Conservation (phyloP, 1,284 basidiomycete species). For the Cutaneotrichosporon cavernicola region DNA sequence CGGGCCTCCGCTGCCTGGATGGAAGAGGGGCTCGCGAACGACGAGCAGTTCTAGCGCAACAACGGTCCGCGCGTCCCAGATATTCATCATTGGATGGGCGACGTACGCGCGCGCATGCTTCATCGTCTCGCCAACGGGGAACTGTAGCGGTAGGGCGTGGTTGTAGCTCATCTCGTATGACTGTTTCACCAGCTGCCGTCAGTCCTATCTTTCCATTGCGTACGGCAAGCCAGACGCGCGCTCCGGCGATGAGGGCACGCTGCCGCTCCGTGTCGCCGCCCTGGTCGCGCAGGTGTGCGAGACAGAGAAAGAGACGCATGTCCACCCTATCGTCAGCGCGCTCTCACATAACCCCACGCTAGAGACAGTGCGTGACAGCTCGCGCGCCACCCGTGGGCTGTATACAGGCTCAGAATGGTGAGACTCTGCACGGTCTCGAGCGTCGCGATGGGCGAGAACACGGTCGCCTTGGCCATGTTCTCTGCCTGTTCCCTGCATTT, state of each 20-base stretch:
- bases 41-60: slow-evolving; percentile 29
- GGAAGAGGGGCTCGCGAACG: slow-evolving; percentile 7
- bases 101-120: slow-evolving; percentile 29
- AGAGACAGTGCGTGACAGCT: slow-evolving; percentile 35
- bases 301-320: slow-evolving; percentile 35
- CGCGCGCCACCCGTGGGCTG: slow-evolving; percentile 31
- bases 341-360: slow-evolving; percentile 10
- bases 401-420: slow-evolving; percentile 23
- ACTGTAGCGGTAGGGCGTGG: slow-evolving; percentile 26
- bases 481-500: slow-evolving; percentile 31
- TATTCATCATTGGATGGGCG: slow-evolving; percentile 28
- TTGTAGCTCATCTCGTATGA: slow-evolving; percentile 32
- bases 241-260: slow-evolving; percentile 23
- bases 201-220: not conserved
- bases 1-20: not conserved
- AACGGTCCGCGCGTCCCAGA: slow-evolving; percentile 31
- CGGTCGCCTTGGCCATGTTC: slow-evolving; percentile 29
- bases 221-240: slow-evolving; percentile 32
- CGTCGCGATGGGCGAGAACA: slow-evolving; percentile 34
- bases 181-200: slow-evolving; percentile 13
- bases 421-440: slow-evolving; percentile 37
- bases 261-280: slow-evolving; percentile 14
- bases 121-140: slow-evolving; percentile 17
- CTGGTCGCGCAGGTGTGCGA: slow-evolving; percentile 27
- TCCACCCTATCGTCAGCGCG: slow-evolving; percentile 24